These are phyloP conservation scores for Mycena latifolia DNA, from an alignment of 768 basidiomycete species.

Conservation along the genomic window DNA sequence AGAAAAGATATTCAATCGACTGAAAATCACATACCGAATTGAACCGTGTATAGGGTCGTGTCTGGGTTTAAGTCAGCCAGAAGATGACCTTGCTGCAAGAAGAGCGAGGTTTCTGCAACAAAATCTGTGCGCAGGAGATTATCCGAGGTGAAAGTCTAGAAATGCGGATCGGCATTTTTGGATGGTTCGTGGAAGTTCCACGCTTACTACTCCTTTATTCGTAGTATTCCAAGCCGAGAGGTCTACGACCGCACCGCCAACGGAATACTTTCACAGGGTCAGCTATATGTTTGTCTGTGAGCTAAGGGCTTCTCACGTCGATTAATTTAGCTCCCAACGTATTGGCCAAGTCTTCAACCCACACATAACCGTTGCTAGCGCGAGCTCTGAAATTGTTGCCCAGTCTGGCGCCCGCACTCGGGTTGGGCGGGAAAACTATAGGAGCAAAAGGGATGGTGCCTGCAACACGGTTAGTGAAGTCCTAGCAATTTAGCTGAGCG, in stretches of 20 bases:
- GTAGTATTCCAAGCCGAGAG: conserved; percentile 35
- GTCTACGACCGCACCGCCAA: conserved; percentile 33
- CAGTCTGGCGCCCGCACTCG: conserved; percentile 31
- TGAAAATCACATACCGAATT: conserved; percentile 28
- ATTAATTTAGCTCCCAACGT: conserved; percentile 37
- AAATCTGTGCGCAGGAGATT: conserved; percentile 38
- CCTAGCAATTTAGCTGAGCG: neutral
- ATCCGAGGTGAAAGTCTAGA: conserved; percentile 33
- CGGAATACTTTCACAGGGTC: neutral
- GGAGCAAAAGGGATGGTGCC: conserved; percentile 38
- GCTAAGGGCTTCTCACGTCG: neutral
- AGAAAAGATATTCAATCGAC: neutral
- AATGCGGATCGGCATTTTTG: neutral
- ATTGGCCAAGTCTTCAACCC: conserved; percentile 35
- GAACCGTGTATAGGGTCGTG: conserved; percentile 36
- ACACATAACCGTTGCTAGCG: conserved; percentile 39
- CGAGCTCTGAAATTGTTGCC: conserved; percentile 37
- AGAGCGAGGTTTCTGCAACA: conserved; percentile 35
- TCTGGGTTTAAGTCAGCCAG: conserved; percentile 34
- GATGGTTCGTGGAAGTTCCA: neutral
- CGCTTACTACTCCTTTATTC: conserved; percentile 35
- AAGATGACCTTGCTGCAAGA: conserved; percentile 37
- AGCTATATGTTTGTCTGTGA: too few species aligned
- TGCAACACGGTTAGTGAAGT: neutral
- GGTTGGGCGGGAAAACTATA: conserved; percentile 36